Percentiles rank a stretch among this genome's conserved stretches.
Evolutionary conservation across 2,329 filamentous ascomycete genomes (phyloP).

Genomic region (Colletotrichum euphorbiae): DNA sequence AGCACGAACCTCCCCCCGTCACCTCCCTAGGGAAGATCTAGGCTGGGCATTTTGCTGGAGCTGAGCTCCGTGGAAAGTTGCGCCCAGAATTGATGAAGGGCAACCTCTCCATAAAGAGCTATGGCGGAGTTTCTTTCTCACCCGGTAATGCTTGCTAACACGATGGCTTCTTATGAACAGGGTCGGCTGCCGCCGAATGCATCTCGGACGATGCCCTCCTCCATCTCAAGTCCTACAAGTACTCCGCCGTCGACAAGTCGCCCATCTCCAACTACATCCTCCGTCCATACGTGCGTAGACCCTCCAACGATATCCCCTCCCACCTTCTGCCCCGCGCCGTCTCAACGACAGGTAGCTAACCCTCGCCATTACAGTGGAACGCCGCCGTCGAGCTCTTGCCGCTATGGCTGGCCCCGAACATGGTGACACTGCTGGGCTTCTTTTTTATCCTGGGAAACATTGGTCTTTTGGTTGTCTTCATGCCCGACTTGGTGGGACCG

Average conservation of each 20-base stretch:
- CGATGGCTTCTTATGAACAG: constrained; percentile 41
- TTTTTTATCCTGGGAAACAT: constrained; percentile 93
- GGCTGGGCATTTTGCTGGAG: background rate
- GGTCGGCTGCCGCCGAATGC: constrained; percentile 73
- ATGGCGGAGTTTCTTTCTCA: background rate
- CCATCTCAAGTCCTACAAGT: constrained; percentile 96
- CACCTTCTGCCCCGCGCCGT: constrained; percentile 32
- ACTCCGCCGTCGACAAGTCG: constrained; percentile 96
- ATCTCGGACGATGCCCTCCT: constrained; percentile 90
- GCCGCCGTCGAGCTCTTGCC: constrained; percentile 91
- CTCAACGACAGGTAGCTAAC: constrained; percentile 40
- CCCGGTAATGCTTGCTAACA: constrained; percentile 2
- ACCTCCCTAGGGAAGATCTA: background rate
- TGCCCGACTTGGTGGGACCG: constrained; percentile 92
- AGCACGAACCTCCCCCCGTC: constrained; percentile 14
- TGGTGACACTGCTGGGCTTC: constrained; percentile 96
- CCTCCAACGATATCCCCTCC: constrained; percentile 30
- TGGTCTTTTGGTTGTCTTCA: constrained; percentile 76
- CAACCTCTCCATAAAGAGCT: constrained; percentile 10
- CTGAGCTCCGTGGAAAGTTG: background rate
- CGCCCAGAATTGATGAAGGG: constrained; percentile 4
- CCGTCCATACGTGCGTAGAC: constrained; percentile 84
- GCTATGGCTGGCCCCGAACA: constrained; percentile 96
- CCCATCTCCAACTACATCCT: constrained; percentile 93
- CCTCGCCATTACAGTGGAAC: constrained; percentile 80